These are phyloP conservation scores for Calophaca sinica DNA, from an alignment of 306 rosid species.

Conservation along the genomic window DNA sequence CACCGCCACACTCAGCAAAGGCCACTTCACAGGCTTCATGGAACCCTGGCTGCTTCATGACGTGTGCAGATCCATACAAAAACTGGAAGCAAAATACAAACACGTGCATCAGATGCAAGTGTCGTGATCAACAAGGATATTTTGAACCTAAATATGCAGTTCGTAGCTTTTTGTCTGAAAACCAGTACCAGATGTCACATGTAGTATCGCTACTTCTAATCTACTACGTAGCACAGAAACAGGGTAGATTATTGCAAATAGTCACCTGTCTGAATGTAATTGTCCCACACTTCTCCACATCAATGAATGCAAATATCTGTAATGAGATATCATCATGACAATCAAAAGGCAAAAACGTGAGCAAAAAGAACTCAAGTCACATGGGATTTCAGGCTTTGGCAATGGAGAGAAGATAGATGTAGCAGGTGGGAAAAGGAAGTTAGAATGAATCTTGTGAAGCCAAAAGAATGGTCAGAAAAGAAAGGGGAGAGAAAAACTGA, in stretches of 20 bases:
- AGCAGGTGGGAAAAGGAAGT: not conserved
- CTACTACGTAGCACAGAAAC: constrained; percentile 12
- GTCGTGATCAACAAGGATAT: constrained; percentile 7
- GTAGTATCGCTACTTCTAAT: not conserved
- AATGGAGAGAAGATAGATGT: constrained; percentile 1
- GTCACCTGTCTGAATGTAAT: constrained; percentile 84
- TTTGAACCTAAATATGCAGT: constrained; percentile 18
- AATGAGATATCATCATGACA: constrained; percentile 35
- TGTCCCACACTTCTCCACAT: constrained; percentile 70
- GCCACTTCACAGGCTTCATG: constrained; percentile 75
- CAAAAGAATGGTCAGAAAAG: not conserved
- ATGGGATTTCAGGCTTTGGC: constrained; percentile 30
- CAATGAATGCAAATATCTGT: constrained; percentile 81
- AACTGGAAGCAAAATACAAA: constrained; percentile 63
- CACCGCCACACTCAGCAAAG: constrained; percentile 62
- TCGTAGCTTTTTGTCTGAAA: constrained; percentile 23
- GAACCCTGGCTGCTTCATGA: constrained; percentile 72
- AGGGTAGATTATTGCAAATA: constrained; percentile 9
- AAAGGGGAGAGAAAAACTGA: constrained; percentile 14
- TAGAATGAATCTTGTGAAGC: constrained; percentile 20
- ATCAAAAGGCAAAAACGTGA: constrained; percentile 20
- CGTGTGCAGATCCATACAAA: constrained; percentile 71
- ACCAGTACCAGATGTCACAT: not conserved
- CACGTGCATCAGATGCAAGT: not conserved
- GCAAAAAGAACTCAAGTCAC: constrained; percentile 4